Conservation (phyloP, 2,329 filamentous ascomycete species). For the Chaetomium olivaceum region DNA sequence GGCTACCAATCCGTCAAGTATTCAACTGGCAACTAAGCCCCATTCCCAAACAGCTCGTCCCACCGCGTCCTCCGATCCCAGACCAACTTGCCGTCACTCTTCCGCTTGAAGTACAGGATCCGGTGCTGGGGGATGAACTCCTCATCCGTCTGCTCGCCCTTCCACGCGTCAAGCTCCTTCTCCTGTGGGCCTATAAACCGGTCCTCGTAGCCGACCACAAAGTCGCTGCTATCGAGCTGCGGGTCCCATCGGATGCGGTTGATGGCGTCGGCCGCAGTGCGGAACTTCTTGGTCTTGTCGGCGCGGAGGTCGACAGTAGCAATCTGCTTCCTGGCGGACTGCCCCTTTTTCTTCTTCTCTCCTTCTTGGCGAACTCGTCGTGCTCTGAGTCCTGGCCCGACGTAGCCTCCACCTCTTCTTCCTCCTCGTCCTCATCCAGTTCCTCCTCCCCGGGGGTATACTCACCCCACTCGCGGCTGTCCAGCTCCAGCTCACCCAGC, state of each 20-base stretch:
- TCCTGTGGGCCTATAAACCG: conserved; percentile 58
- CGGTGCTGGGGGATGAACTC: conserved; percentile 68
- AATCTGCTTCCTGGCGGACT: conserved; percentile 12
- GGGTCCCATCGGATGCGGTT: conserved; percentile 62
- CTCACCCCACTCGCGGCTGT: conserved; percentile 52
- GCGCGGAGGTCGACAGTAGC: conserved; percentile 35
- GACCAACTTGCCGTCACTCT: conserved; percentile 51
- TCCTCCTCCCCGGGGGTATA: conserved; percentile 45
- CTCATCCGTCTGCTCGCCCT: conserved; percentile 62
- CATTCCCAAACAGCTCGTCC: conserved; percentile 58
- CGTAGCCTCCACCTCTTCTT: conserved; percentile 34
- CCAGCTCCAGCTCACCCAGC: conserved; percentile 46
- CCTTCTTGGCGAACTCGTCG: conserved; percentile 13
- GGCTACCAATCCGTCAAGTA: neutral
- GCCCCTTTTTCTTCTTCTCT: conserved; percentile 26
- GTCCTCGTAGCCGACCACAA: conserved; percentile 62
- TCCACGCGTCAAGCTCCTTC: conserved; percentile 57
- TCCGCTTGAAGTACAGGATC: conserved; percentile 61
- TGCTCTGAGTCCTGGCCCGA: conserved; percentile 21
- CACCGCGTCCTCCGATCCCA: conserved; percentile 58
- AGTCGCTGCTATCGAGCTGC: conserved; percentile 53
- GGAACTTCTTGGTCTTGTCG: conserved; percentile 51
- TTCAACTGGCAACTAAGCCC: conserved; percentile 30
- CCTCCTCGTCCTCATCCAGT: conserved; percentile 42
- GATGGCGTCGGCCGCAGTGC: conserved; percentile 59